phyloP scores from a whole-genome alignment of 305 asterid genomes.

The Solanum hybrid region DNA sequence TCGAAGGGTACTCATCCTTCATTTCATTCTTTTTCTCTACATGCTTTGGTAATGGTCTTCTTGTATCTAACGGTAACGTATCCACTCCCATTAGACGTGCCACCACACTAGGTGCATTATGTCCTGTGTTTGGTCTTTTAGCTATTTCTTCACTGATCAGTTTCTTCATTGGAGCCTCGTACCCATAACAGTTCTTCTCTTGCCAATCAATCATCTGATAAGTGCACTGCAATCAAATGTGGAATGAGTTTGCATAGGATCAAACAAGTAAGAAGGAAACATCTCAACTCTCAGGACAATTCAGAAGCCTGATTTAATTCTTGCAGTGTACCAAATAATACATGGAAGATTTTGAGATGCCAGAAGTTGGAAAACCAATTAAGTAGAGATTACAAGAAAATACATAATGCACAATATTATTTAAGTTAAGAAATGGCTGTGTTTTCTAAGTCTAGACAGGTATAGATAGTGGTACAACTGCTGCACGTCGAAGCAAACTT shows the following conservation, averaged over 20 bases:
- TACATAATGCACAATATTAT: background rate
- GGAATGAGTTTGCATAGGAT: background rate
- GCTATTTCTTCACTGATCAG: conserved; percentile 61
- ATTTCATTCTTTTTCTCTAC: conserved; percentile 25
- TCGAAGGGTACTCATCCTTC: conserved; percentile 19
- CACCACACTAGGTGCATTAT: conserved; percentile 67
- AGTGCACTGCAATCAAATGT: conserved; percentile 40
- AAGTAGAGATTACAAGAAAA: background rate
- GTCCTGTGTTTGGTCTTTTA: conserved; percentile 33
- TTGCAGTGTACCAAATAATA: background rate
- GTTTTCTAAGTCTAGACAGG: background rate
- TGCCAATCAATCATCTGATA: conserved; percentile 38
- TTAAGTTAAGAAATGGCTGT: background rate
- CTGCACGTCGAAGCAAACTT: background rate
- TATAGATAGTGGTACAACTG: background rate
- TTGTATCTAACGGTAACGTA: conserved; percentile 42
- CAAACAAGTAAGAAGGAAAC: background rate
- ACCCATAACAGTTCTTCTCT: conserved; percentile 28
- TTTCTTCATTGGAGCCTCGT: conserved; percentile 67
- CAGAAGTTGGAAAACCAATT: background rate
- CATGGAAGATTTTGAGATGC: background rate
- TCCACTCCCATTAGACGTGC: conserved; percentile 99
- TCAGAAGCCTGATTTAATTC: background rate
- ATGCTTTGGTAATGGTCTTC: conserved; percentile 25
- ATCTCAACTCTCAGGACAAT: background rate